Evolutionary conservation across 176 grass and related monocot genomes (phyloP).

Genomic region (Triticum urartu): DNA sequence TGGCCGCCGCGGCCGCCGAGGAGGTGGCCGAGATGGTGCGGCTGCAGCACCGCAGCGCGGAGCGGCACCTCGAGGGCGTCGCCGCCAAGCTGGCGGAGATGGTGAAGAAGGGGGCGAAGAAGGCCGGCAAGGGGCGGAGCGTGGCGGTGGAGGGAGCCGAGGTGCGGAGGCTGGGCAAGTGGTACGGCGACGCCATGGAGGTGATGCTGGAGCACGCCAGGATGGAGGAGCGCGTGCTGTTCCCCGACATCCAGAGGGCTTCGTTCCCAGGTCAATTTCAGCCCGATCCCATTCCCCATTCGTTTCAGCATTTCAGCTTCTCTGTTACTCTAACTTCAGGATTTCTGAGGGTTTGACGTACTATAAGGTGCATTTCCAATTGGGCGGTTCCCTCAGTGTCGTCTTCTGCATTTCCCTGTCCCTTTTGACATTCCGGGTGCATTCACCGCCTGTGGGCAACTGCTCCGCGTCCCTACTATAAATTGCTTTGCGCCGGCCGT

Average conservation of each 20-base stretch:
- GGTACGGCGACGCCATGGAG: conserved; percentile 80
- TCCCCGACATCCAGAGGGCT: conserved; percentile 74
- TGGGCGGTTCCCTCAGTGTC: neutral
- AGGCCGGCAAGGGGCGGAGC: conserved; percentile 42
- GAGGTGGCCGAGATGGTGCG: conserved; percentile 63
- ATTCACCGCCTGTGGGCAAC: conserved; percentile 2
- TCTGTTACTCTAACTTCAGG: too few relatives aligned
- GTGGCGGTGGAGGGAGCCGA: conserved; percentile 43
- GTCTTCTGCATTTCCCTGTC: neutral
- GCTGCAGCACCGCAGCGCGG: conserved; percentile 85
- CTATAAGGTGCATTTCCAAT: neutral
- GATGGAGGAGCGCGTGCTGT: conserved; percentile 94
- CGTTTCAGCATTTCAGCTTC: neutral
- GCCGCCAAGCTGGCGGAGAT: conserved; percentile 58
- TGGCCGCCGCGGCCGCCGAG: conserved; percentile 32
- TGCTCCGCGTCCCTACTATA: neutral
- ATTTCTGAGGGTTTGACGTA: neutral
- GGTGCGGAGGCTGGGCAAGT: conserved; percentile 64
- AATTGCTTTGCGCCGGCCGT: neutral
- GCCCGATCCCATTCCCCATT: neutral
- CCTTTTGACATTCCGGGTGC: conserved; percentile 1
- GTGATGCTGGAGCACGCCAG: conserved; percentile 97
- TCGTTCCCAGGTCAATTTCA: conserved; percentile 54
- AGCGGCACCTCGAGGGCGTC: conserved; percentile 80
- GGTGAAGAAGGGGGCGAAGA: conserved; percentile 57